Conservation (phyloP, 345 rosid species). For the Citrus australasica region DNA sequence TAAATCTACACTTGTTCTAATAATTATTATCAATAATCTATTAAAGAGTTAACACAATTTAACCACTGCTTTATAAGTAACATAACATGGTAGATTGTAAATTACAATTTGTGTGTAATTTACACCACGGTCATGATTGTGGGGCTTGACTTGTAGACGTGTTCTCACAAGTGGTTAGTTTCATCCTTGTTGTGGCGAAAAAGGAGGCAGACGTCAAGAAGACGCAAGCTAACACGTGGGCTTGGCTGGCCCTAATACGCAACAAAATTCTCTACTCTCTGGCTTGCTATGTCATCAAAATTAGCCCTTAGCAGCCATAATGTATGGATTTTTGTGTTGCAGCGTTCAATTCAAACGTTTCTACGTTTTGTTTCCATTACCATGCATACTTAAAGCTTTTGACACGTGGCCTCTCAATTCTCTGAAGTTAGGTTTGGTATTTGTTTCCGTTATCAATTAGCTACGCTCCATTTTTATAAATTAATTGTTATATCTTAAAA, state of each 20-base stretch:
- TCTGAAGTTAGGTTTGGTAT: neutral
- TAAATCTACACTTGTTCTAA: no score
- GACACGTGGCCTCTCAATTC: neutral
- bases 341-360: neutral
- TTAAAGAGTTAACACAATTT: no score
- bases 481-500: no score
- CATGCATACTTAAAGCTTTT: neutral
- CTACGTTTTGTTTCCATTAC: neutral
- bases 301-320: neutral
- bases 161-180: neutral
- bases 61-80: no score
- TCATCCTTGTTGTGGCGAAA: neutral
- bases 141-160: constrained; percentile 16
- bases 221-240: constrained; percentile 30
- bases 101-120: no score
- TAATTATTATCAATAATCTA: no score
- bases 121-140: constrained; percentile 7
- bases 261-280: neutral
- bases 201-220: constrained; percentile 11
- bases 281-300: neutral
- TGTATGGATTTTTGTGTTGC: no score
- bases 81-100: no score
- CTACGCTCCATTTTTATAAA: neutral
- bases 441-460: neutral
- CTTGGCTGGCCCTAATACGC: neutral